Evolutionary conservation across 306 rosid species (phyloP).

Genomic region (Vigna reflexopilosa): DNA sequence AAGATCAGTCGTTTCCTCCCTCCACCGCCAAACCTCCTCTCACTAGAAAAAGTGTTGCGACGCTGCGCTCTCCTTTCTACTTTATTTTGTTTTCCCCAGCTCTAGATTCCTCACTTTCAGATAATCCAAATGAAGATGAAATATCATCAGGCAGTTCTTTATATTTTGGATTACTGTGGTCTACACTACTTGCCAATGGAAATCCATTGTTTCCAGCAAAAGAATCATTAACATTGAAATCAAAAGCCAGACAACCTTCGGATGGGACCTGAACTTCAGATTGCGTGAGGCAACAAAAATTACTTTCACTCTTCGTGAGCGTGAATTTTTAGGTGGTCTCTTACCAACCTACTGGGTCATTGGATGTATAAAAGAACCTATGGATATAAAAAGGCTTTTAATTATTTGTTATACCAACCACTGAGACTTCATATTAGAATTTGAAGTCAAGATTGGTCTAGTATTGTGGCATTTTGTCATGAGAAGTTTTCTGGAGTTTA

Average conservation of each 20-base stretch:
- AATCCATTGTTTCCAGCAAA: conserved; percentile 63
- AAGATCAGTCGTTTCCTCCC: no score
- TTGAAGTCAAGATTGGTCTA: conserved; percentile 3
- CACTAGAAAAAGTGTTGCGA: no score
- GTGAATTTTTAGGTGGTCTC: conserved; percentile 87
- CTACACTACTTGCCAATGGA: conserved; percentile 56
- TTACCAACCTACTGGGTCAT: conserved; percentile 95
- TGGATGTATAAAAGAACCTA: conserved; percentile 76
- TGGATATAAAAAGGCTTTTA: conserved; percentile 46
- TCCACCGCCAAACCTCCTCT: no score
- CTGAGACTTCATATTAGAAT: conserved; percentile 45
- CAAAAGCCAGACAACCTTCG: conserved; percentile 70
- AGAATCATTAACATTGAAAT: conserved; percentile 64
- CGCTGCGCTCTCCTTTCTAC: conserved; percentile 46
- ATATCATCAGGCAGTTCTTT: conserved; percentile 61
- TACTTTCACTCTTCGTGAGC: conserved; percentile 80
- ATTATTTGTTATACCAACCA: conserved; percentile 43
- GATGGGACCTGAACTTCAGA: conserved; percentile 71
- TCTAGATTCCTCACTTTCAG: conserved; percentile 86
- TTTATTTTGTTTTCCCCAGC: conserved; percentile 71
- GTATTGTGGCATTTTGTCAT: conserved; percentile 7
- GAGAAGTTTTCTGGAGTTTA: neutral
- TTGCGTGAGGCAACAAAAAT: conserved; percentile 75
- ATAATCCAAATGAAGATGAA: conserved; percentile 71
- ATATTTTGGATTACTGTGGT: conserved; percentile 54